A percentile compares a stretch with the other conserved stretches of the same genome.
phyloP scores from a whole-genome alignment of 768 basidiomycete species.

The Clitopilus hobsonii region DNA sequence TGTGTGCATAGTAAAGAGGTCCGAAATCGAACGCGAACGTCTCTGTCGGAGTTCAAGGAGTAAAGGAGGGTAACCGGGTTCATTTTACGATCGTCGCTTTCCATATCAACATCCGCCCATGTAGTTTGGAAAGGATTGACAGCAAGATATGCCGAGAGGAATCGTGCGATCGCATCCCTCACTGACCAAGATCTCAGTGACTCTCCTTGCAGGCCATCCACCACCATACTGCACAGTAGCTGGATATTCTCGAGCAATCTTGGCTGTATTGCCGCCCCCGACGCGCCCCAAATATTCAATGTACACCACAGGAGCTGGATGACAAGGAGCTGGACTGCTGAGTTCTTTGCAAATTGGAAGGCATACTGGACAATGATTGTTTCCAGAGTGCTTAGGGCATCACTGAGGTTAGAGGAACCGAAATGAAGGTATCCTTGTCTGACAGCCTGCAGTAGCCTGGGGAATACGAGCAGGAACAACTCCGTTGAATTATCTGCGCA shows the following conservation, averaged over 20 bases:
- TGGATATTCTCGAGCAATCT: slow-evolving; percentile 41
- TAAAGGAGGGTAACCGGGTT: slow-evolving; percentile 43
- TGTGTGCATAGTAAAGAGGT: slow-evolving; percentile 55
- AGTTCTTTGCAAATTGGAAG: slow-evolving; percentile 39
- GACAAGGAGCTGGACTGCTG: slow-evolving; percentile 48
- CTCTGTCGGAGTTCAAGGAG: slow-evolving; percentile 56
- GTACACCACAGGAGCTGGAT: slow-evolving; percentile 66
- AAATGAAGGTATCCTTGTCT: slow-evolving; percentile 52
- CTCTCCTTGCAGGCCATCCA: slow-evolving; percentile 32
- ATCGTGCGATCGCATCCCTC: slow-evolving; percentile 58
- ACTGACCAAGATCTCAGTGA: slow-evolving; percentile 59
- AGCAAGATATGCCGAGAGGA: slow-evolving; percentile 62
- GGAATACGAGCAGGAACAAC: slow-evolving; percentile 56
- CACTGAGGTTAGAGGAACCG: slow-evolving; percentile 41
- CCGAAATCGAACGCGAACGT: slow-evolving; percentile 83
- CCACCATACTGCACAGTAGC: slow-evolving; percentile 51
- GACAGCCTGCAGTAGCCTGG: slow-evolving; percentile 51
- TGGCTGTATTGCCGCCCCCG: slow-evolving; percentile 17
- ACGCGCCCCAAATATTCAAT: slow-evolving; percentile 48
- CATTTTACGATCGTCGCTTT: too few species aligned
- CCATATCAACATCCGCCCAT: slow-evolving; percentile 38
- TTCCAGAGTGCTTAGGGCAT: slow-evolving; percentile 50
- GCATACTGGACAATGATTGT: slow-evolving; percentile 48
- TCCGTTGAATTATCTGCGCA: slow-evolving; percentile 37
- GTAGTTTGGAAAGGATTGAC: slow-evolving; percentile 48